A percentile compares a stretch with the other conserved stretches of the same genome.
These are phyloP conservation scores for Citrus australasica DNA, from an alignment of 345 rosid species.

Conservation along the genomic window DNA sequence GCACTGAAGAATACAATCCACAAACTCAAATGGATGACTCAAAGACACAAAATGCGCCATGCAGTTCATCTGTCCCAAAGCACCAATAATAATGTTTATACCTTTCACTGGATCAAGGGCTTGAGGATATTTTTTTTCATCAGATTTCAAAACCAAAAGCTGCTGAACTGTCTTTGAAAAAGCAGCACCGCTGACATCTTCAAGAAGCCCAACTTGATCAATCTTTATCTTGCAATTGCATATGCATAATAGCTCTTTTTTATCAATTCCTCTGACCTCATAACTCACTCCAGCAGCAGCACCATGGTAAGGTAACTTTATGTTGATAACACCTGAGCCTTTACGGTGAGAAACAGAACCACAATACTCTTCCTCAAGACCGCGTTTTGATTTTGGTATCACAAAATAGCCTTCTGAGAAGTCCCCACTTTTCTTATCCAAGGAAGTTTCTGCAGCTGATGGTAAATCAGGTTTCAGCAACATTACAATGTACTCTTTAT, in stretches of 20 bases:
- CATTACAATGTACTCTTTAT: constrained; percentile 63
- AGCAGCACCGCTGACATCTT: constrained; percentile 53
- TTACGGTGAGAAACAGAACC: constrained; percentile 50
- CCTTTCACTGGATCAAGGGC: constrained; percentile 79
- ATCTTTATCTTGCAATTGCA: constrained; percentile 56
- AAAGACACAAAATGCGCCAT: neutral
- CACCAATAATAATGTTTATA: constrained; percentile 21
- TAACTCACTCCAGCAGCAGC: constrained; percentile 73
- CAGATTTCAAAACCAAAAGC: constrained; percentile 56
- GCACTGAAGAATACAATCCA: neutral
- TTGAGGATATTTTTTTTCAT: constrained; percentile 69
- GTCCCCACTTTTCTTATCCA: constrained; percentile 45
- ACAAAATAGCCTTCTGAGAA: constrained; percentile 54
- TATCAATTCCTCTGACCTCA: constrained; percentile 80
- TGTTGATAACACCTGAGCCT: constrained; percentile 59
- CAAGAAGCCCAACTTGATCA: constrained; percentile 68
- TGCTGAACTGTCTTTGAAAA: constrained; percentile 88
- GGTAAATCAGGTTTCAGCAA: constrained; percentile 73
- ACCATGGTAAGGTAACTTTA: constrained; percentile 66
- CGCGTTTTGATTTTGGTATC: constrained; percentile 74
- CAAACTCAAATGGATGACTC: neutral
- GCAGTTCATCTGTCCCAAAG: neutral
- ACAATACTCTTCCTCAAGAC: constrained; percentile 55
- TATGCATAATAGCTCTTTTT: constrained; percentile 58
- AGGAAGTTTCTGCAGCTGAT: constrained; percentile 39